phyloP scores from a whole-genome alignment of 2,329 filamentous ascomycete genomes.

The Calycina marina region DNA sequence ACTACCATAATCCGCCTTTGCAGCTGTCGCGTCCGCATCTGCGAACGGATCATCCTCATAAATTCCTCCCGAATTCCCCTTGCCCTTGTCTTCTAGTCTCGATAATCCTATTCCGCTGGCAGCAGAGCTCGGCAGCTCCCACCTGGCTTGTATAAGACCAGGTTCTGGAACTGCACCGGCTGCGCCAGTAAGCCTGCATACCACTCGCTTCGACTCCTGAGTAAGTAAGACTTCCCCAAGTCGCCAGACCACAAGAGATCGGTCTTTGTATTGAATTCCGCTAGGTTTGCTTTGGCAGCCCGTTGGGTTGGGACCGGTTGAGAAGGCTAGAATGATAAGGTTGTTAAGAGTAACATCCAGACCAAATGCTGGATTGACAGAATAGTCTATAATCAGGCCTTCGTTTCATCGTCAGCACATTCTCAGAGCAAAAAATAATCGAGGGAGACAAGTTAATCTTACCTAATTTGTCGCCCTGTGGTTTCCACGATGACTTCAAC shows the following conservation, averaged over 20 bases:
- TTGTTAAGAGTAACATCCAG: constrained; percentile 47
- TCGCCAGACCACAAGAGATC: constrained; percentile 67
- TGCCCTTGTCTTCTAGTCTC: constrained; percentile 34
- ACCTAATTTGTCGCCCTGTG: constrained; percentile 72
- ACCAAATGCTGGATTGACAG: constrained; percentile 51
- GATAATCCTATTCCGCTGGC: constrained; percentile 55
- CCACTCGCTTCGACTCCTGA: constrained; percentile 54
- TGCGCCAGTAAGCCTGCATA: constrained; percentile 65
- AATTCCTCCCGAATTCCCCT: constrained; percentile 28
- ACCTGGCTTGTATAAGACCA: constrained; percentile 69
- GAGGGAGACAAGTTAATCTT: not conserved
- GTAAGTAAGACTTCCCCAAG: constrained; percentile 59
- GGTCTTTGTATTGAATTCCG: constrained; percentile 67
- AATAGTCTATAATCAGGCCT: constrained; percentile 63
- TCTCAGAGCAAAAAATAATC: not conserved
- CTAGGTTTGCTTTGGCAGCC: constrained; percentile 64
- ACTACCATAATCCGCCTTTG: constrained; percentile 20
- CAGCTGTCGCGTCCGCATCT: constrained; percentile 41
- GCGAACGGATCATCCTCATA: constrained; percentile 48
- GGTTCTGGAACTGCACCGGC: constrained; percentile 56
- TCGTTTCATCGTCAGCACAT: not conserved
- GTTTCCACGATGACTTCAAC: constrained; percentile 57
- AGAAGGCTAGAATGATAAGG: constrained; percentile 55
- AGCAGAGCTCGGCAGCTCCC: constrained; percentile 41
- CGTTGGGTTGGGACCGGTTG: constrained; percentile 50